phyloP scores from a whole-genome alignment of 352 stramenopile species.

The Thraustochytrium sp. region DNA sequence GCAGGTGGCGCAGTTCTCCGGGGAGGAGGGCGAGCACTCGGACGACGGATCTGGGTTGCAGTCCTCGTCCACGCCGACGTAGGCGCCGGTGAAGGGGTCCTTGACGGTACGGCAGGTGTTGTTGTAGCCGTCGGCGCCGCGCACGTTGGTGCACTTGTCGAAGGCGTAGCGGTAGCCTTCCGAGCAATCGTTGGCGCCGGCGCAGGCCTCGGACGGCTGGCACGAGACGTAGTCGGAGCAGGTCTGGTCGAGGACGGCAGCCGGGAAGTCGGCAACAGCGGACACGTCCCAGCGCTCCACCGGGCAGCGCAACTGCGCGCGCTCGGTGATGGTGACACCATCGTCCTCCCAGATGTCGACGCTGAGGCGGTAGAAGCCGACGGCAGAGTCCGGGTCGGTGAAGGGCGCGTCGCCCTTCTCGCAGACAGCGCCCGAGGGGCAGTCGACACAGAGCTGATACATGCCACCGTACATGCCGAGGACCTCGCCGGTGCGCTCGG shows the following conservation, averaged over 20 bases:
- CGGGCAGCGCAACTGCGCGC: neutral
- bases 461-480: slow-evolving; percentile 27
- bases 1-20: neutral
- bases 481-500: slow-evolving; percentile 24
- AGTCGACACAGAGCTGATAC: slow-evolving; percentile 8
- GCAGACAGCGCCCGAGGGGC: slow-evolving; percentile 25
- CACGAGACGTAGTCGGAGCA: slow-evolving; percentile 44
- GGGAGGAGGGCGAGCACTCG: neutral
- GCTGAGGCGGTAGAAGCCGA: slow-evolving; percentile 22
- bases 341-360: slow-evolving; percentile 10
- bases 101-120: neutral
- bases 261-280: neutral
- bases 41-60: slow-evolving; percentile 21
- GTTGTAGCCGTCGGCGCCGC: neutral
- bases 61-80: slow-evolving; percentile 20
- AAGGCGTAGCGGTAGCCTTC: slow-evolving; percentile 38
- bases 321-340: neutral
- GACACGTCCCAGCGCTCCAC: slow-evolving; percentile 9
- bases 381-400: neutral
- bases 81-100: slow-evolving; percentile 27
- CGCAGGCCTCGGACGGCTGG: slow-evolving; percentile 41
- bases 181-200: slow-evolving; percentile 38
- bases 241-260: neutral
- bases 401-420: slow-evolving; percentile 14
- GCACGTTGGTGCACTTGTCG: neutral